phyloP scores from a whole-genome alignment of 768 basidiomycete species.

The Lanmaoa pseudosensibilis region DNA sequence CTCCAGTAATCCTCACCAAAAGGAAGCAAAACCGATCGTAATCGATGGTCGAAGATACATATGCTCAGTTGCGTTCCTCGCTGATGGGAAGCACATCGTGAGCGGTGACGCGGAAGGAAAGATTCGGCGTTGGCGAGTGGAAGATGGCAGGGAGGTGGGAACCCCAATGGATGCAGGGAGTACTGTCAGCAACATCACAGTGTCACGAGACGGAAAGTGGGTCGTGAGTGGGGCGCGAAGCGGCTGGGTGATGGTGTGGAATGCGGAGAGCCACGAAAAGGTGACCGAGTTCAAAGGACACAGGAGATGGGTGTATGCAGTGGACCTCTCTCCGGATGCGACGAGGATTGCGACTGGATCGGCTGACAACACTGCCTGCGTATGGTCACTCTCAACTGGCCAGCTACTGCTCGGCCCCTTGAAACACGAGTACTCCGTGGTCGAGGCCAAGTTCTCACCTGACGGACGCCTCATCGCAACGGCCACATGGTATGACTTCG shows the following conservation, averaged over 20 bases:
- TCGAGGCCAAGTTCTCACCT: too few species aligned
- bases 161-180: not conserved
- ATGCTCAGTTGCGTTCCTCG: not conserved
- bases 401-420: not conserved
- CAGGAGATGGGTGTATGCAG: not conserved
- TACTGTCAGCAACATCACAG: not conserved
- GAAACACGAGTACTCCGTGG: not conserved
- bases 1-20: not conserved
- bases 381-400: not conserved
- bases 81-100: not conserved
- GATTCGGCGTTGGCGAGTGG: slow-evolving; percentile 4
- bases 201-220: slow-evolving; percentile 5
- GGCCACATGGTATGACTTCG: too few species aligned
- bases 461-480: not conserved
- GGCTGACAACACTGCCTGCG: not conserved
- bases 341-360: not conserved
- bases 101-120: not conserved
- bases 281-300: not conserved
- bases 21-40: not conserved
- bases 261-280: not conserved
- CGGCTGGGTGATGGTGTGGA: not conserved
- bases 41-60: not conserved
- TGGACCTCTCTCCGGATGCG: not conserved
- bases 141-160: not conserved
- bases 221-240: not conserved